Evolutionary conservation across 2,329 filamentous ascomycete genomes (phyloP).

Genomic region (Penicillium sp.): DNA sequence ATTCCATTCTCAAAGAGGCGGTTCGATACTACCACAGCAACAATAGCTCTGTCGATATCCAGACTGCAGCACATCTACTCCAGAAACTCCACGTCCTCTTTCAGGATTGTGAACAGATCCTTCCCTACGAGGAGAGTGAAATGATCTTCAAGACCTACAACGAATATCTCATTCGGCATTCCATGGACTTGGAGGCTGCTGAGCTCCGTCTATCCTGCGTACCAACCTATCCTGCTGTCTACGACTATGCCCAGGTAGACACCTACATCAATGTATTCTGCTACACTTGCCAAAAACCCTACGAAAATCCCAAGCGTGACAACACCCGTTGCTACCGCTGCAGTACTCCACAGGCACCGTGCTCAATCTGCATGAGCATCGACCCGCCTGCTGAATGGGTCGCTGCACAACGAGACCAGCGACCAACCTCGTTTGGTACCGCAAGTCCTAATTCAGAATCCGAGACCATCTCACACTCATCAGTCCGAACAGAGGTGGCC

Average conservation of each 20-base stretch:
- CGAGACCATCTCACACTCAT: slow-evolving; percentile 38
- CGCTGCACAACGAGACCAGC: slow-evolving; percentile 20
- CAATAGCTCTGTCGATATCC: slow-evolving; percentile 37
- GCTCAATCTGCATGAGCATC: slow-evolving; percentile 43
- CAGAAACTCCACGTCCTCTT: slow-evolving; percentile 43
- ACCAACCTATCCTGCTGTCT: slow-evolving; percentile 56
- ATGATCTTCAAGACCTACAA: slow-evolving; percentile 59
- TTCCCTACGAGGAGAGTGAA: slow-evolving; percentile 52
- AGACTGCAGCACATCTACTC: slow-evolving; percentile 43
- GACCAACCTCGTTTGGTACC: slow-evolving; percentile 7
- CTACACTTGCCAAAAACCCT: slow-evolving; percentile 57
- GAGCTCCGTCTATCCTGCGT: slow-evolving; percentile 58
- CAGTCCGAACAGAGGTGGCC: slow-evolving; percentile 34
- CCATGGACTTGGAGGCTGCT: slow-evolving; percentile 51
- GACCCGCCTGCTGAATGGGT: slow-evolving; percentile 44
- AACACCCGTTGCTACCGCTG: slow-evolving; percentile 56
- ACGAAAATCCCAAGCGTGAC: slow-evolving; percentile 51
- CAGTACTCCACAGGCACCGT: slow-evolving; percentile 39
- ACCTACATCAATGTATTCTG: slow-evolving; percentile 57
- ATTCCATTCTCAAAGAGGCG: slow-evolving; percentile 40
- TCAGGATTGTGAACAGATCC: slow-evolving; percentile 36
- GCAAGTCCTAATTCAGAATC: slow-evolving; percentile 15
- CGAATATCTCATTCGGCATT: slow-evolving; percentile 51
- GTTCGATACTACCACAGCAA: slow-evolving; percentile 42
- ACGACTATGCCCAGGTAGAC: slow-evolving; percentile 57